Evolutionary conservation across 768 basidiomycete genomes (phyloP).

Genomic region (Collybia mongolica): DNA sequence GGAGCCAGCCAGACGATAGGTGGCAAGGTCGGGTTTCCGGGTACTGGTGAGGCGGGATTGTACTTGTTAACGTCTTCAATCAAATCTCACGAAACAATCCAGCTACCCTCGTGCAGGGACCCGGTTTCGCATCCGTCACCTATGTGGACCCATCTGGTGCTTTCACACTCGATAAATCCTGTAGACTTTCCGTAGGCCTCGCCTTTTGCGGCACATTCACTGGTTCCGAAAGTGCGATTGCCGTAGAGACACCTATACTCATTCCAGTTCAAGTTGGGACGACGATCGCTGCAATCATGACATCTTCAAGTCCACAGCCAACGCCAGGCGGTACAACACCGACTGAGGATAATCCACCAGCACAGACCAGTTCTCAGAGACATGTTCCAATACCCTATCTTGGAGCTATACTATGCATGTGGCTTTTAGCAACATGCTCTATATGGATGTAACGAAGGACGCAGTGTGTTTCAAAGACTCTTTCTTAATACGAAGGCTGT

Average conservation of each 20-base stretch:
- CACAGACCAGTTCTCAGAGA: too few relatives aligned
- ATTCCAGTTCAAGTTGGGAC: constrained; percentile 16
- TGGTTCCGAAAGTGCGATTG: constrained; percentile 10
- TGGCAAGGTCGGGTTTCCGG: constrained; percentile 11
- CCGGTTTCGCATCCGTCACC: constrained; percentile 17
- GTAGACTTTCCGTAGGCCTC: constrained; percentile 13
- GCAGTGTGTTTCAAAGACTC: too few relatives aligned
- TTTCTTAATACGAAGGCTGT: too few relatives aligned
- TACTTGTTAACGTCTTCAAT: background rate
- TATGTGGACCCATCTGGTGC: constrained; percentile 10
- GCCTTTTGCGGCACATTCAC: constrained; percentile 18
- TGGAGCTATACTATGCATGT: too few relatives aligned
- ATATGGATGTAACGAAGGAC: too few relatives aligned
- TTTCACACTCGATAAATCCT: constrained; percentile 12
- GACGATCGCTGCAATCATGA: constrained; percentile 2
- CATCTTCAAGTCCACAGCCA: background rate
- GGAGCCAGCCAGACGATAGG: constrained; percentile 12
- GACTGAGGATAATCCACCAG: too few relatives aligned
- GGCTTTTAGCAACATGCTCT: too few relatives aligned
- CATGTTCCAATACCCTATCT: too few relatives aligned
- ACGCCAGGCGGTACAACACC: too few relatives aligned
- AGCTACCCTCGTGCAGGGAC: constrained; percentile 26
- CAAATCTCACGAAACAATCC: background rate
- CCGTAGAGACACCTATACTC: constrained; percentile 16
- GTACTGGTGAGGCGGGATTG: constrained; percentile 15